Evolutionary conservation across 495 filamentous ascomycete species (phyloP).

Genomic region (Aspergillus sclerotiicarbonarius): DNA sequence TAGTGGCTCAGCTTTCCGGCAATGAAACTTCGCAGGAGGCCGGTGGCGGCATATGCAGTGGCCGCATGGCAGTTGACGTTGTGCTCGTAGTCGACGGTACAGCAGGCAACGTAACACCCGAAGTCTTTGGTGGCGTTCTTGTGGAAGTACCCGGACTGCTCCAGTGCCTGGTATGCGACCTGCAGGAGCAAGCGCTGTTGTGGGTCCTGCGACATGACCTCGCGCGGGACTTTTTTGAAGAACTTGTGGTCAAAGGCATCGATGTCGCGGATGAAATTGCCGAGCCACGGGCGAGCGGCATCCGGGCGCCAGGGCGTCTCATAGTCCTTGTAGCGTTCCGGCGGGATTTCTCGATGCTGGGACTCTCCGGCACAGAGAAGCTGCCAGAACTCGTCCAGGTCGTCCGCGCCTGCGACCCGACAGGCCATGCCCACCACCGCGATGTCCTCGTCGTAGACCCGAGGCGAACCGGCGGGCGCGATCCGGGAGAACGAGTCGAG

Average conservation of each 20-base stretch:
- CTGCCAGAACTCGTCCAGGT: conserved; percentile 45
- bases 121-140: conserved; percentile 17
- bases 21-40: conserved; percentile 34
- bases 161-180: conserved; percentile 47
- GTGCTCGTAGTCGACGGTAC: conserved; percentile 35
- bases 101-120: conserved; percentile 37
- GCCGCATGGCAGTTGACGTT: conserved; percentile 36
- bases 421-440: conserved; percentile 54
- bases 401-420: conserved; percentile 47
- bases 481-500: conserved; percentile 10
- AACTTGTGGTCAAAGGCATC: conserved; percentile 54
- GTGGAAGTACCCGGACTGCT: conserved; percentile 43
- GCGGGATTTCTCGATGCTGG: conserved; percentile 39
- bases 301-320: conserved; percentile 36
- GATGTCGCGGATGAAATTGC: conserved; percentile 43
- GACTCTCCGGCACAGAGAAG: conserved; percentile 40
- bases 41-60: conserved; percentile 39
- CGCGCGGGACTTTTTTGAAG: conserved; percentile 48
- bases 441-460: conserved; percentile 34
- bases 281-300: conserved; percentile 39
- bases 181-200: conserved; percentile 52
- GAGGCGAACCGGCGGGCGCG: conserved; percentile 6
- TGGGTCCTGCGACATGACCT: conserved; percentile 50
- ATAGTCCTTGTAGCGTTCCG: conserved; percentile 34
- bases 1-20: conserved; percentile 38